Conservation (phyloP, 768 basidiomycete species). For the Lactarius indigo region DNA sequence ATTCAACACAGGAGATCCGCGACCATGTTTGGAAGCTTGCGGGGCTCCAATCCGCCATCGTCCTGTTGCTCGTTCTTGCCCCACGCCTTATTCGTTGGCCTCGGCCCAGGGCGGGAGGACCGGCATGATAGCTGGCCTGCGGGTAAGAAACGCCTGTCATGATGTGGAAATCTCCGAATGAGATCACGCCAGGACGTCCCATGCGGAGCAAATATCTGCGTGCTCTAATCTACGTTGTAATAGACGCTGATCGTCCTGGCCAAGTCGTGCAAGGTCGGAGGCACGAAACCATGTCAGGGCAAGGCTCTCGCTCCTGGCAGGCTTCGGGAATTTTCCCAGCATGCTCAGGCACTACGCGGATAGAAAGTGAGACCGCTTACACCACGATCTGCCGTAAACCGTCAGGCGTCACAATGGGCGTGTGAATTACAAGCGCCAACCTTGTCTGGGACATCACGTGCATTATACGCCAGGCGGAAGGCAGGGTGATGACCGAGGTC, state of each 20-base stretch:
- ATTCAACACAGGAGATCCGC: conserved; percentile 1
- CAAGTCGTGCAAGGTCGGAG: neutral
- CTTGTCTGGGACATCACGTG: neutral
- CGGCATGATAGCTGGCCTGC: neutral
- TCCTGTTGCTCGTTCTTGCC: neutral
- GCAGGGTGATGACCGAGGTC: neutral
- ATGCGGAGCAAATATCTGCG: neutral
- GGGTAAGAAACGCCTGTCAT: neutral
- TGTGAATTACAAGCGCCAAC: conserved; percentile 10
- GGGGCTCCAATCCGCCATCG: neutral
- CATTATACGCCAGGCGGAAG: neutral
- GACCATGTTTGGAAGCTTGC: conserved; percentile 9
- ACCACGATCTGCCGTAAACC: neutral
- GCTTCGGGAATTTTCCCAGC: neutral
- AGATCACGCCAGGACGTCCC: neutral
- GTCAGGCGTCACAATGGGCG: neutral
- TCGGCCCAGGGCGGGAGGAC: neutral
- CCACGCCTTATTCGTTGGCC: neutral
- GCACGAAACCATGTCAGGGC: neutral
- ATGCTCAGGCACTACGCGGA: neutral
- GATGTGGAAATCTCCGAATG: conserved; percentile 8
- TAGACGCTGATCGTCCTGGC: neutral
- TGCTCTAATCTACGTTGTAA: neutral
- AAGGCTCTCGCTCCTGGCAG: neutral
- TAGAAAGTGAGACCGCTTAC: neutral